Evolutionary conservation across 2,329 filamentous ascomycete genomes (phyloP), one percentile per base, ranked within the genome.

Genomic region (Berkeleyomyces rouxiae): DNA sequence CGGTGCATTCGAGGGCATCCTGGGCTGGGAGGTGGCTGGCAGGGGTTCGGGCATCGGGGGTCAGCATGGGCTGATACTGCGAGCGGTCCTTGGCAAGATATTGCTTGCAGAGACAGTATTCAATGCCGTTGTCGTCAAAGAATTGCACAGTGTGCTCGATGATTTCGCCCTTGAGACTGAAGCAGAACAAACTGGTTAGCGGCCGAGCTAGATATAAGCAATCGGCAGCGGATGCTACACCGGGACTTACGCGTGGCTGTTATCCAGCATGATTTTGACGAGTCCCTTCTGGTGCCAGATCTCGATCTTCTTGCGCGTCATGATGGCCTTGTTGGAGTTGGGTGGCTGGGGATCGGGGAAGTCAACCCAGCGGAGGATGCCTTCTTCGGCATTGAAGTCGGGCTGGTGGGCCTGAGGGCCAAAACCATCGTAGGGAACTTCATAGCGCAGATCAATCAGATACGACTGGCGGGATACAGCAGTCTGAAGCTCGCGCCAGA

Each of bases 401-500:
- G 69, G 67, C 2, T 70, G 82, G 77, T 65, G 81, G 76, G 55
- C 53, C 42, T 43, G 51, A 23, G 43, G 9, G 10, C 40, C 39
- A n/a, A 61, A 60, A 3, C 70, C 70, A 39, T 80, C 74, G 58
- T 73, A 74, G 23, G 74, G 69, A 1, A 84, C 71, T 61, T 83
- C 77, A 67, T 82, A 83, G 9, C 78, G 75, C n/a, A 75, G 68
- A 65, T 82, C 78, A 4, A 85, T 66, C 33, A 82, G 69, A 67
- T 81, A 85, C 2, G 82, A 82, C 66, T 83, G 81, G 37, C 80
- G 76, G 16, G 70, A 70, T 10, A 85, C 73, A 64, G 79, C 79
- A 64, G 78, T 77, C 65, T 80, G 76, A 3, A 85, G 73, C 40
- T 79, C 78, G 59, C 74, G 76, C 81, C 82, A 85, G 1, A 75